Percentiles rank a stretch among this genome's conserved stretches.
Evolutionary conservation across 306 rosid species (phyloP).

Genomic region (Mucuna pruriens): DNA sequence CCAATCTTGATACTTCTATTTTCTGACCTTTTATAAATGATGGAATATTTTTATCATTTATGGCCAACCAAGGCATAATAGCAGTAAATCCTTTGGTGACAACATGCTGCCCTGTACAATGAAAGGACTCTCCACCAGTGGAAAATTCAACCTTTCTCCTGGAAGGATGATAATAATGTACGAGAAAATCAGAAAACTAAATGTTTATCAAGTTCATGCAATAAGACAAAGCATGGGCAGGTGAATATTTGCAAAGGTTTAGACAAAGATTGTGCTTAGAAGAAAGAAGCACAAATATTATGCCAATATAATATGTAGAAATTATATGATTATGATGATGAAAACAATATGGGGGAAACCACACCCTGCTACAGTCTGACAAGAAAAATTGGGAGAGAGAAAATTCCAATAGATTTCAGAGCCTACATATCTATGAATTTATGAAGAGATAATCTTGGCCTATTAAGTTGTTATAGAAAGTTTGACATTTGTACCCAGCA

Average conservation of each 20-base stretch:
- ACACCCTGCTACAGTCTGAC: conserved; percentile 9
- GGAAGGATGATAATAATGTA: conserved; percentile 42
- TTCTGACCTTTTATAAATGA: conserved; percentile 81
- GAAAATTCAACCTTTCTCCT: conserved; percentile 85
- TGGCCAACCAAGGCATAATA: conserved; percentile 94
- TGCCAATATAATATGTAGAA: conserved; percentile 25
- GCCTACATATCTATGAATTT: conserved; percentile 17
- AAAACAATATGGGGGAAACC: conserved; percentile 30
- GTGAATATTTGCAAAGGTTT: conserved; percentile 23
- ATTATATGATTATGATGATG: conserved; percentile 20
- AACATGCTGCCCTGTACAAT: conserved; percentile 81
- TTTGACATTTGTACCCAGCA: conserved; percentile 9
- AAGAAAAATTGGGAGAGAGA: conserved; percentile 16
- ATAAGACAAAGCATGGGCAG: conserved; percentile 11
- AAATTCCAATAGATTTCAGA: conserved; percentile 20
- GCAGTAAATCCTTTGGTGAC: conserved; percentile 76
- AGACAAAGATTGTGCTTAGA: conserved; percentile 18
- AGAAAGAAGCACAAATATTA: conserved; percentile 24
- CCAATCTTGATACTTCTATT: conserved; percentile 71
- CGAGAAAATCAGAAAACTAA: conserved; percentile 27
- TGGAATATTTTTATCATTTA: conserved; percentile 86
- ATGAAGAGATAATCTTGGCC: conserved; percentile 16
- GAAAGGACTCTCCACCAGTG: conserved; percentile 82
- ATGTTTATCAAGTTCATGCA: conserved; percentile 18
- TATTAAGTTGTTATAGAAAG: conserved; percentile 19